A percentile compares a stretch with the other conserved stretches of the same genome.
Evolutionary conservation across 768 basidiomycete genomes (phyloP).

Genomic region (Kwoniella pini): DNA sequence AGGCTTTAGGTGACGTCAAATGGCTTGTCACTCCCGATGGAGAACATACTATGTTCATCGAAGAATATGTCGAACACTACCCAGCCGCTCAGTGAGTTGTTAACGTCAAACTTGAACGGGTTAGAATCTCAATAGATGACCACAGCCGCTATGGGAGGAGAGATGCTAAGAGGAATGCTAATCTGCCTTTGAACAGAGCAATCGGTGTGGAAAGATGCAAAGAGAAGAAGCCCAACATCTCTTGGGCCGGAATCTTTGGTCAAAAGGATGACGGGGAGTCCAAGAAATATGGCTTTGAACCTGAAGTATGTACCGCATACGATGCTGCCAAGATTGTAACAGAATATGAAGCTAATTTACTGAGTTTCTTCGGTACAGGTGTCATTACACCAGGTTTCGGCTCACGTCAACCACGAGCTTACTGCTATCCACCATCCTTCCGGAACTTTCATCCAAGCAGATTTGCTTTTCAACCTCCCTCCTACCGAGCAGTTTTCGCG

Average conservation of each 20-base stretch:
- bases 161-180: no score
- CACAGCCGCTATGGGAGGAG: no score
- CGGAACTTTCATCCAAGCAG: conserved; percentile 74
- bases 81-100: conserved; percentile 57
- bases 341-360: neutral
- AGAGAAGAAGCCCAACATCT: conserved; percentile 57
- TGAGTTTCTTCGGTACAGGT: conserved; percentile 23
- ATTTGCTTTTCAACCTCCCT: conserved; percentile 80
- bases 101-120: no score
- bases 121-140: no score
- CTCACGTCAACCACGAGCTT: conserved; percentile 69
- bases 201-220: conserved; percentile 65
- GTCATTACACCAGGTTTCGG: conserved; percentile 62
- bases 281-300: conserved; percentile 76
- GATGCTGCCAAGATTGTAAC: neutral
- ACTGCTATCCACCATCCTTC: conserved; percentile 75
- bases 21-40: conserved; percentile 55
- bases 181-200: conserved; percentile 49
- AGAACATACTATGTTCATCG: conserved; percentile 55
- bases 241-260: conserved; percentile 65
- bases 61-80: conserved; percentile 63
- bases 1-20: conserved; percentile 30
- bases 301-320: conserved; percentile 49
- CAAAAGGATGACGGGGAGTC: conserved; percentile 60
- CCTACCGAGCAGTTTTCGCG: conserved; percentile 66